These are phyloP conservation scores for Colletotrichum musae DNA, from an alignment of 2,329 filamentous ascomycete species.

Conservation along the genomic window DNA sequence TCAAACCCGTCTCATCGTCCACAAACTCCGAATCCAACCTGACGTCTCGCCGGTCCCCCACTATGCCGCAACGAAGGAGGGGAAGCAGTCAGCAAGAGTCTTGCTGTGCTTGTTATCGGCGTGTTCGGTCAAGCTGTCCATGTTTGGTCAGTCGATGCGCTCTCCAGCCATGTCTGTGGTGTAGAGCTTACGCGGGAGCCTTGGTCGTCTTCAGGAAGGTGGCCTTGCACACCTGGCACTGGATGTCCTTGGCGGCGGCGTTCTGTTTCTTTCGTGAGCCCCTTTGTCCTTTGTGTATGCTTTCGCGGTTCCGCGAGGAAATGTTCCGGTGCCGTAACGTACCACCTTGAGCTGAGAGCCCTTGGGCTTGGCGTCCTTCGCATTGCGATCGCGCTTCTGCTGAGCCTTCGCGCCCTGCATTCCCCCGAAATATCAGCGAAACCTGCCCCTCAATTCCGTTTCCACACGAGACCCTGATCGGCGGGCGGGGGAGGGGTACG, in stretches of 20 bases:
- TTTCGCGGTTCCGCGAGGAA: neutral
- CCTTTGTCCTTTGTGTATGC: no score
- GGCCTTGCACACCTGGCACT: constrained; percentile 83
- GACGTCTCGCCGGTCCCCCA: neutral
- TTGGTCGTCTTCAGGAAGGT: constrained; percentile 85
- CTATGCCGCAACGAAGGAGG: constrained; percentile 55
- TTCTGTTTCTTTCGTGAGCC: constrained; percentile 65
- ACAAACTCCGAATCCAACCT: constrained; percentile 5
- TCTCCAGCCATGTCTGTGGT: neutral
- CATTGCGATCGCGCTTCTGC: constrained; percentile 81
- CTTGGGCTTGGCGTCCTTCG: constrained; percentile 69
- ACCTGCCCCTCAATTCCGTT: constrained; percentile 38
- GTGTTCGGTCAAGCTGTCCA: constrained; percentile 75
- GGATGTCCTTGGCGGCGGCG: constrained; percentile 80
- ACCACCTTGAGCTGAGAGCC: constrained; percentile 79
- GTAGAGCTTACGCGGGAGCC: constrained; percentile 72
- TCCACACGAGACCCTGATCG: constrained; percentile 37
- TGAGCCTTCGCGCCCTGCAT: constrained; percentile 74
- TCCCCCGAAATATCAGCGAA: constrained; percentile 30
- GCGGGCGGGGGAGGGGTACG: constrained; percentile 33
- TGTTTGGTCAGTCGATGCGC: constrained; percentile 28
- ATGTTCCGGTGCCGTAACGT: constrained; percentile 51
- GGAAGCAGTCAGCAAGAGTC: constrained; percentile 80
- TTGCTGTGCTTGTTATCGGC: constrained; percentile 84
- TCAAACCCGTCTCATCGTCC: constrained; percentile 5